Conservation (phyloP, 805 yeast genomes). For the Wickerhamomyces silvicola region DNA sequence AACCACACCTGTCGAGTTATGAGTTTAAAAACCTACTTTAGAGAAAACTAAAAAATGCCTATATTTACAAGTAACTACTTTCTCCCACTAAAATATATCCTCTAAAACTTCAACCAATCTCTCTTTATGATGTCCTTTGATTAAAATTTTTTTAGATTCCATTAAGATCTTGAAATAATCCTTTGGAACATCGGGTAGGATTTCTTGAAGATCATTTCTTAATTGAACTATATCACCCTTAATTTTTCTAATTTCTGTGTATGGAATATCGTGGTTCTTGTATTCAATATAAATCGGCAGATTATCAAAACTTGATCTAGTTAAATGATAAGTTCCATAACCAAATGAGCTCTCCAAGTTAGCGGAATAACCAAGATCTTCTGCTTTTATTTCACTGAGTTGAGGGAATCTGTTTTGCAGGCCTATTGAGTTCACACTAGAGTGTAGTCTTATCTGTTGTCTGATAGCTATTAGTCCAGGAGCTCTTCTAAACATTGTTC, state of each 20-base stretch:
- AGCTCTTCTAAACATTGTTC: too few species aligned
- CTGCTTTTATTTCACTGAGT: slow-evolving; percentile 23
- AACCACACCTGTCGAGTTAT: slow-evolving; percentile 2
- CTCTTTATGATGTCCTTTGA: slow-evolving; percentile 20
- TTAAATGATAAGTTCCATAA: slow-evolving; percentile 26
- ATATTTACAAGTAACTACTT: slow-evolving; percentile 3
- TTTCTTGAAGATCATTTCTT: slow-evolving; percentile 54
- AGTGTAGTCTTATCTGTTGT: slow-evolving; percentile 11
- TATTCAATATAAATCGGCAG: slow-evolving; percentile 76
- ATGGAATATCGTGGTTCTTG: slow-evolving; percentile 53
- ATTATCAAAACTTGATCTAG: slow-evolving; percentile 55
- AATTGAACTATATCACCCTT: slow-evolving; percentile 62
- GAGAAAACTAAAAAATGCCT: neutral
- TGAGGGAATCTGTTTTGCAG: slow-evolving; percentile 19
- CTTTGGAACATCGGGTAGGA: slow-evolving; percentile 42
- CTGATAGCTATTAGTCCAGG: too few species aligned
- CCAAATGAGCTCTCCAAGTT: slow-evolving; percentile 19
- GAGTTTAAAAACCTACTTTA: neutral
- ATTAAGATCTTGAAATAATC: slow-evolving; percentile 40
- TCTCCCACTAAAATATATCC: slow-evolving; percentile 9
- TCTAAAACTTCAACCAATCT: slow-evolving; percentile 12
- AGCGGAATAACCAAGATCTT: slow-evolving; percentile 21
- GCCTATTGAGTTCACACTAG: slow-evolving; percentile 5
- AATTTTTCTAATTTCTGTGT: slow-evolving; percentile 69
- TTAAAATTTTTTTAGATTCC: slow-evolving; percentile 42